Conservation (phyloP, 257 asterid species). For the Penstemon davidsonii region DNA sequence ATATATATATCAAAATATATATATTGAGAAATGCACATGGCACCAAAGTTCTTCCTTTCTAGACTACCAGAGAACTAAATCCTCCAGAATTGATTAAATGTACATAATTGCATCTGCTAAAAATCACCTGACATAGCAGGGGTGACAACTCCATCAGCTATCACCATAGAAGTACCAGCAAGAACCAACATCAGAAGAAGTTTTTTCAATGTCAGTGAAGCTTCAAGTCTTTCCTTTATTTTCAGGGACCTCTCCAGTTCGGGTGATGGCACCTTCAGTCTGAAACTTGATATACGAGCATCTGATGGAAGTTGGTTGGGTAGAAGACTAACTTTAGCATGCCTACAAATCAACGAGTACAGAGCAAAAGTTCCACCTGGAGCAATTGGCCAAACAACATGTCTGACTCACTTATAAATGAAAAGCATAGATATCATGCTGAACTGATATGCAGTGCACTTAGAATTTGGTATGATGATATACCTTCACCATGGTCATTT, state of each 20-base stretch:
- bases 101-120: slow-evolving; percentile 20
- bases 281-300: slow-evolving; percentile 91
- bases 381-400: slow-evolving; percentile 36
- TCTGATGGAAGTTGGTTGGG: slow-evolving; percentile 93
- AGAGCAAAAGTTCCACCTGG: slow-evolving; percentile 99
- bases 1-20: not conserved
- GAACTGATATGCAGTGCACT: not conserved
- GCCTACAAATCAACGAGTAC: slow-evolving; percentile 97
- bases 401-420: slow-evolving; percentile 27
- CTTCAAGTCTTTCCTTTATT: slow-evolving; percentile 89
- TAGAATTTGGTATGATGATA: slow-evolving; percentile 17
- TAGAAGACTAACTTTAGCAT: slow-evolving; percentile 96
- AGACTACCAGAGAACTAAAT: slow-evolving; percentile 27
- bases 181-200: slow-evolving; percentile 88
- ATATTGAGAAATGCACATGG: slow-evolving; percentile 20
- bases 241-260: slow-evolving; percentile 97
- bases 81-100: slow-evolving; percentile 17
- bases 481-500: slow-evolving; percentile 99
- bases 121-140: slow-evolving; percentile 97
- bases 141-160: slow-evolving; percentile 97
- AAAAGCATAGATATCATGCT: slow-evolving; percentile 17
- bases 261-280: slow-evolving; percentile 94
- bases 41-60: slow-evolving; percentile 22
- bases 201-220: slow-evolving; percentile 81
- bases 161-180: slow-evolving; percentile 99